Evolutionary conservation across 2,329 filamentous ascomycete genomes (phyloP).

Genomic region (Claviceps capensis): DNA sequence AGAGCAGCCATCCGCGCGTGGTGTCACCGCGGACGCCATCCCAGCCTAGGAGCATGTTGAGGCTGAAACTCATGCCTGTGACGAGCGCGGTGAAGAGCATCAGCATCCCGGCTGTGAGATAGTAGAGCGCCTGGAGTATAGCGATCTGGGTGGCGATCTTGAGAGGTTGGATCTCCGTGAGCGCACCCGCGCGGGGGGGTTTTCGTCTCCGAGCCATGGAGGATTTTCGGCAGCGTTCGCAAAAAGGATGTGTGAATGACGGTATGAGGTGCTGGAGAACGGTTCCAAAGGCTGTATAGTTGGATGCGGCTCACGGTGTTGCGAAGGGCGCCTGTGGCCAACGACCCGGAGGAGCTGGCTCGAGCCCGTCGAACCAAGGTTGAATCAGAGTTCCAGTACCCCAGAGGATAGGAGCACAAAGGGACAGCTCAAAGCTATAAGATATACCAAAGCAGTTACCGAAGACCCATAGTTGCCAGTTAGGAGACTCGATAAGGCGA

Average conservation of each 20-base stretch:
- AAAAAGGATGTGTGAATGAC: background rate
- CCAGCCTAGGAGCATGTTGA: conserved; percentile 45
- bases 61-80: conserved; percentile 38
- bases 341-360: no score
- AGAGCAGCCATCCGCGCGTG: conserved; percentile 46
- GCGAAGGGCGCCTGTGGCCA: no score
- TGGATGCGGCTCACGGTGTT: no score
- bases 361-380: no score
- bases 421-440: no score
- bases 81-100: conserved; percentile 46
- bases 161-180: conserved; percentile 46
- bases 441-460: no score
- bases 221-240: background rate
- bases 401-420: no score
- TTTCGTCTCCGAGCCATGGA: conserved; percentile 42
- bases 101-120: conserved; percentile 34
- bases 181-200: conserved; percentile 45
- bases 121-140: conserved; percentile 42
- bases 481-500: no score
- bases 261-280: background rate
- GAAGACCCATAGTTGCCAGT: no score
- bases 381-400: no score
- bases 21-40: conserved; percentile 45
- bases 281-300: no score
- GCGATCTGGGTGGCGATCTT: conserved; percentile 47